Percentiles rank a stretch among this genome's conserved stretches.
These are phyloP conservation scores for Colletotrichum acutatum DNA, from an alignment of 2,329 filamentous ascomycete genomes.

Conservation along the genomic window DNA sequence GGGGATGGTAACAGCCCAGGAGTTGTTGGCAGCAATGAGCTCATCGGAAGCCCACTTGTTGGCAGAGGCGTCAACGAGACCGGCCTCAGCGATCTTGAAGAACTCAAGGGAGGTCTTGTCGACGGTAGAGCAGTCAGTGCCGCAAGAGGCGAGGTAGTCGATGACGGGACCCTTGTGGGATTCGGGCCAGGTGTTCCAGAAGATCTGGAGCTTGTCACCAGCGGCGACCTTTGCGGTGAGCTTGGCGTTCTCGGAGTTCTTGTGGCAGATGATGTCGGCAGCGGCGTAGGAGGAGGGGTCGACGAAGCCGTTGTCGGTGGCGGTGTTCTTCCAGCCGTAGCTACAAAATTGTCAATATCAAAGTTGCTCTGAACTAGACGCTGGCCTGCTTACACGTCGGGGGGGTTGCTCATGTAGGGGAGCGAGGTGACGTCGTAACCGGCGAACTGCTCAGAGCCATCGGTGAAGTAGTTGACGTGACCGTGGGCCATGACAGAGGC, in stretches of 20 bases:
- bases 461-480: slow-evolving; percentile 43
- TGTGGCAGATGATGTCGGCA: slow-evolving; percentile 61
- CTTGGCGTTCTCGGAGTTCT: slow-evolving; percentile 51
- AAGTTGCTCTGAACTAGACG: not conserved
- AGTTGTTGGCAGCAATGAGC: slow-evolving; percentile 57
- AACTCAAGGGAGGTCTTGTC: slow-evolving; percentile 63
- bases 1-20: slow-evolving; percentile 60
- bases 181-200: slow-evolving; percentile 75
- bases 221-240: slow-evolving; percentile 62
- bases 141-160: slow-evolving; percentile 68
- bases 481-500: slow-evolving; percentile 44
- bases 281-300: slow-evolving; percentile 51
- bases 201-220: slow-evolving; percentile 66
- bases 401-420: slow-evolving; percentile 39
- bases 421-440: slow-evolving; percentile 41
- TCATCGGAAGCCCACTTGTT: slow-evolving; percentile 67
- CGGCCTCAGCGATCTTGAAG: slow-evolving; percentile 69
- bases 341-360: slow-evolving; percentile 39
- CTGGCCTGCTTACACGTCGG: slow-evolving; percentile 39
- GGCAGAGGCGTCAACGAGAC: slow-evolving; percentile 51
- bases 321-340: slow-evolving; percentile 46
- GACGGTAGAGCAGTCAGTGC: slow-evolving; percentile 62
- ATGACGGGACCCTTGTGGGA: slow-evolving; percentile 71
- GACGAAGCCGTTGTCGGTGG: slow-evolving; percentile 58
- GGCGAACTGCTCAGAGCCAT: slow-evolving; percentile 44